These are phyloP conservation scores for Arthonia radiata DNA, from an alignment of 495 filamentous ascomycete genomes.

Conservation along the genomic window DNA sequence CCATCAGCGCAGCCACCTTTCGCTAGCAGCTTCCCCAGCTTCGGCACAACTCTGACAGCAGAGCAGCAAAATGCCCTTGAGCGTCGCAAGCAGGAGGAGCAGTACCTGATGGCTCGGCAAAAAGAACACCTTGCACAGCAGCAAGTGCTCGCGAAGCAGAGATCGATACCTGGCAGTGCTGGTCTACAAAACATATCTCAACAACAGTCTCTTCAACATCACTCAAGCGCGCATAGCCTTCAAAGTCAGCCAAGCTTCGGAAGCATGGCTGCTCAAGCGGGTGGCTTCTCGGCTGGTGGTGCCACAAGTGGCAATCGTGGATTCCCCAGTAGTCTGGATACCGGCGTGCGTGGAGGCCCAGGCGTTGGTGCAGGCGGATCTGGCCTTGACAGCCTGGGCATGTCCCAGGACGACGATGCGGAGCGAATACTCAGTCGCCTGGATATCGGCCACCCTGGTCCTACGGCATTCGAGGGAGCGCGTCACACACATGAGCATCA, in stretches of 20 bases:
- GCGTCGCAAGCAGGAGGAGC: constrained; percentile 89
- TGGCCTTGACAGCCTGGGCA: constrained; percentile 22
- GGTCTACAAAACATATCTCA: constrained; percentile 22
- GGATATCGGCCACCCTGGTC: constrained; percentile 27
- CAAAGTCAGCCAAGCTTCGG: constrained; percentile 91
- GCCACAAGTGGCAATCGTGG: too few relatives aligned
- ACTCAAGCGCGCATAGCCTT: constrained; percentile 79
- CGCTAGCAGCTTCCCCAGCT: constrained; percentile 79
- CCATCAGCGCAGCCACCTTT: constrained; percentile 67
- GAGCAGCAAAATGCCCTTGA: constrained; percentile 96
- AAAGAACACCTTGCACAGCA: constrained; percentile 66
- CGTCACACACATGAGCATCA: constrained; percentile 18
- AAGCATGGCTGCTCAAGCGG: constrained; percentile 68
- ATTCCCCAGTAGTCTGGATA: too few relatives aligned
- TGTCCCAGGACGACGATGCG: constrained; percentile 33
- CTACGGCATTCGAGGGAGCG: constrained; percentile 24
- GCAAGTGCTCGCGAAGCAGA: constrained; percentile 53
- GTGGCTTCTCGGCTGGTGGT: too few relatives aligned
- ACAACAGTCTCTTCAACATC: constrained; percentile 58
- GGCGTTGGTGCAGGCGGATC: constrained; percentile 27
- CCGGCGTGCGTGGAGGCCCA: too few relatives aligned
- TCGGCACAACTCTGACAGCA: constrained; percentile 89
- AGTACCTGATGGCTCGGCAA: constrained; percentile 84
- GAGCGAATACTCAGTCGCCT: constrained; percentile 33
- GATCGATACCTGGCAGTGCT: constrained; percentile 37